phyloP scores from a whole-genome alignment of 768 basidiomycete genomes.

The Boletus bicolor region DNA sequence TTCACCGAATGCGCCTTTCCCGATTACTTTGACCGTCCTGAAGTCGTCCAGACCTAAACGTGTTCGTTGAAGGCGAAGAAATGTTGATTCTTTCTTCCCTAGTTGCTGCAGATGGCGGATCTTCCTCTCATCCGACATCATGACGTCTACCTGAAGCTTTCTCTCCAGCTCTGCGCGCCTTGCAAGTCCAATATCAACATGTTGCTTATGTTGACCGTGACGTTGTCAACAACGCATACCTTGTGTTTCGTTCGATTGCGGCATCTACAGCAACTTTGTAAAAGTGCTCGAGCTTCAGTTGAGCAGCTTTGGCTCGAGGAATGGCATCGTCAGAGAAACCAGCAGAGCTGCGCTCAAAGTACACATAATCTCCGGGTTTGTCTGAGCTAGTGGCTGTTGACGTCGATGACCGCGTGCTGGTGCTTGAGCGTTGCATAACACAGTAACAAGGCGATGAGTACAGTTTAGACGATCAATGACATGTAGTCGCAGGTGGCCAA shows the following conservation, averaged over 20 bases:
- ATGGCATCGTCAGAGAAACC: slow-evolving; percentile 79
- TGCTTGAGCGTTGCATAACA: slow-evolving; percentile 32
- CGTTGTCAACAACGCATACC: slow-evolving; percentile 46
- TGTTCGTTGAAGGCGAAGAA: slow-evolving; percentile 83
- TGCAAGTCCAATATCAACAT: slow-evolving; percentile 5
- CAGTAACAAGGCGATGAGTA: not conserved
- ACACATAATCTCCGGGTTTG: slow-evolving; percentile 74
- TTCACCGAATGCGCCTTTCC: slow-evolving; percentile 98
- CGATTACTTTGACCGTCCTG: slow-evolving; percentile 96
- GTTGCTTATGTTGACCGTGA: not conserved
- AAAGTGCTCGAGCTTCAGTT: slow-evolving; percentile 93
- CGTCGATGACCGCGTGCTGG: slow-evolving; percentile 27
- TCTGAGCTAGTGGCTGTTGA: slow-evolving; percentile 24
- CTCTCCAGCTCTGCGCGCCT: slow-evolving; percentile 90
- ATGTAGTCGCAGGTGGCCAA: not conserved
- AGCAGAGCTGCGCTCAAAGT: slow-evolving; percentile 78
- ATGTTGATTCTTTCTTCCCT: slow-evolving; percentile 86
- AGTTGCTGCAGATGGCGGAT: slow-evolving; percentile 77
- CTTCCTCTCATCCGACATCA: slow-evolving; percentile 82
- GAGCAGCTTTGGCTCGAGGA: slow-evolving; percentile 84
- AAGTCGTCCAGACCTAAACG: slow-evolving; percentile 91
- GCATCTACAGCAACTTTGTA: slow-evolving; percentile 97
- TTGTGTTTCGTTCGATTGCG: slow-evolving; percentile 89
- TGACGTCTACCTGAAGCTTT: slow-evolving; percentile 63
- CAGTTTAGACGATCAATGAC: not conserved